These are phyloP conservation scores for Neoboletus magnificus DNA, from an alignment of 768 basidiomycete genomes.

Conservation along the genomic window DNA sequence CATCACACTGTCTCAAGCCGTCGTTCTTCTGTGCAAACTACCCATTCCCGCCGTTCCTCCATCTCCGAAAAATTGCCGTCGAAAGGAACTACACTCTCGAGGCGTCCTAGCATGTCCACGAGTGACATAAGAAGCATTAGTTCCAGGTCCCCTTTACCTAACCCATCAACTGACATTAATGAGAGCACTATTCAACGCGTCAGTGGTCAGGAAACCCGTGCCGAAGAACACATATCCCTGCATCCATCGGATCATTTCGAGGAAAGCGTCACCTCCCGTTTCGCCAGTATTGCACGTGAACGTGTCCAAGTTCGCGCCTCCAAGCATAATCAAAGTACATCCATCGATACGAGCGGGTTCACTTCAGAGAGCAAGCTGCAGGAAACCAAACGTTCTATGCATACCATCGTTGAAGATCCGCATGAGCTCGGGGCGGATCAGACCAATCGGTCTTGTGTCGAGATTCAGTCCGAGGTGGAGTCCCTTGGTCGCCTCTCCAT, in stretches of 20 bases:
- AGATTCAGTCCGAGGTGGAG: slow-evolving; percentile 24
- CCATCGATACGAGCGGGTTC: slow-evolving; percentile 17
- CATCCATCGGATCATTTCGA: slow-evolving; percentile 11
- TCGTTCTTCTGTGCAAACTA: slow-evolving; percentile 26
- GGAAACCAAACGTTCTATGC: slow-evolving; percentile 28
- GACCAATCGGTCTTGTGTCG: slow-evolving; percentile 13
- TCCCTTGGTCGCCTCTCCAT: slow-evolving; percentile 27
- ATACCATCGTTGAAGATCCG: slow-evolving; percentile 27
- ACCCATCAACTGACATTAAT: slow-evolving; percentile 7
- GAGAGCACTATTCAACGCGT: slow-evolving; percentile 11
- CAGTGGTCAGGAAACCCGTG: slow-evolving; percentile 10
- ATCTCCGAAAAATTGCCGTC: slow-evolving; percentile 16
- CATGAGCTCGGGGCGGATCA: slow-evolving; percentile 19
- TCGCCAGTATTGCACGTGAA: slow-evolving; percentile 9
- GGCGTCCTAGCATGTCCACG: slow-evolving; percentile 17
- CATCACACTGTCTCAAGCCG: slow-evolving; percentile 27
- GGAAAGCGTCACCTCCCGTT: slow-evolving; percentile 12
- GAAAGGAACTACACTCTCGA: slow-evolving; percentile 13
- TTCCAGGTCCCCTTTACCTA: slow-evolving; percentile 10
- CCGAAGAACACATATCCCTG: slow-evolving; percentile 18
- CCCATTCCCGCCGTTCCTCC: slow-evolving; percentile 26
- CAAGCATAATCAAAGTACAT: slow-evolving; percentile 13
- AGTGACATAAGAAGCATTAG: slow-evolving; percentile 1
- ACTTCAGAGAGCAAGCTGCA: slow-evolving; percentile 14
- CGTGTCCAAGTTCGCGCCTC: slow-evolving; percentile 10